Base-by-base conservation (phyloP, 352 stramenopile genomes). In the Phytopythium montanum region DNA sequence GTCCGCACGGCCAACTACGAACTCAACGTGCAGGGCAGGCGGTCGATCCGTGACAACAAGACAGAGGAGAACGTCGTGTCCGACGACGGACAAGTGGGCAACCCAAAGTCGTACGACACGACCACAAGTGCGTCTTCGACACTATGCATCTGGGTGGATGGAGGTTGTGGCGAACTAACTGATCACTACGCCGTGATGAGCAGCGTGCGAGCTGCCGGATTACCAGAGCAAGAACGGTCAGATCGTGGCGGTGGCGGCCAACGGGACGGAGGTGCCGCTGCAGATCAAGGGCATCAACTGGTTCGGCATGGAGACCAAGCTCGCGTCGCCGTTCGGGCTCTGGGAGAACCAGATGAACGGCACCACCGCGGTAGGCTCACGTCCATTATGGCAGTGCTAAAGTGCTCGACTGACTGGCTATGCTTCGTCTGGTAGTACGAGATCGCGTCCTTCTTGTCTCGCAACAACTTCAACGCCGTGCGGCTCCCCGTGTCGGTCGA, bases 381-480 rank as follows among this genome's bases (percentile, higher is more conserved):
- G n/a, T 38, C 26, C 4, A 9, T 53, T 26, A 26, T 8, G 23
- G 26, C 26, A 23, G 25, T 53, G 26, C 21, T 29, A 10, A 18
- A 19, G 42, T 29, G 25, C 18, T 8, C 14, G 39, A 46, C 39
- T 46, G 6, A 46, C 25, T n/a, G 9, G n/a, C n/a, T n/a, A n/a
- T 25, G 9, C 5, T 25, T n/a, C 39, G 13, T 46, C 19, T 46
- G 23, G 21, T 29, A 55, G 34, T 91, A 89, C 62, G 79, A 91
- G 38, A 80, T 94, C 36, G 85, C 82, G 5, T 69, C 79, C 18
- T 94, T 94, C 65, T 59, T 92, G 44, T 64, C 74, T n/a, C 66
- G 79, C 56, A 85, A 94, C 73, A 91, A 92, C n/a, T 94, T 94
- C 41, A 94, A 94, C 34, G 79, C 76, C 21, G 81, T 94, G 23